Percentiles rank a stretch among this genome's conserved stretches.
Conservation (phyloP, 805 yeast genomes). For the Sugiyamaella chiloensis region DNA sequence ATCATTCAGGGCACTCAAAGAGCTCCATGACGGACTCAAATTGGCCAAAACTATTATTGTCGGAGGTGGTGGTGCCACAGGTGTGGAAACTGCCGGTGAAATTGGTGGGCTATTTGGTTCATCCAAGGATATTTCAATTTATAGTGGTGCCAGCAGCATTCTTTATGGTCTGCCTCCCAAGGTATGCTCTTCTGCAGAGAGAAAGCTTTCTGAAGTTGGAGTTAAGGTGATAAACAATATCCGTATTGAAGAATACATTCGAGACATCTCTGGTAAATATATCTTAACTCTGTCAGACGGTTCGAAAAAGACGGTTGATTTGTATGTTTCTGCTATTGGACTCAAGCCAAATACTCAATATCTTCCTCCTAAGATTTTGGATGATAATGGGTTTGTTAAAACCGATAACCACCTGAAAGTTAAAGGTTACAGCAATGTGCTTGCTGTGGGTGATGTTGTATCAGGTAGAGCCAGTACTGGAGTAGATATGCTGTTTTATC, state of each 20-base stretch:
- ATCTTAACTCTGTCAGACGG: slow-evolving; percentile 19
- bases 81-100: slow-evolving; percentile 50
- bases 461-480: slow-evolving; percentile 11
- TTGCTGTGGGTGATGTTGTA: slow-evolving; percentile 22
- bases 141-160: slow-evolving; percentile 21
- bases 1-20: slow-evolving; percentile 7
- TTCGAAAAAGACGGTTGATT: slow-evolving; percentile 11
- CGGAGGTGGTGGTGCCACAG: slow-evolving; percentile 54
- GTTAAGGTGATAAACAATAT: slow-evolving; percentile 19
- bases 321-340: slow-evolving; percentile 18
- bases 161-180: slow-evolving; percentile 15
- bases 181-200: slow-evolving; percentile 15
- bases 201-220: slow-evolving; percentile 19
- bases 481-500: slow-evolving; percentile 13
- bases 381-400: slow-evolving; percentile 13
- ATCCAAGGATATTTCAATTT: slow-evolving; percentile 35
- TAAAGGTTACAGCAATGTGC: slow-evolving; percentile 13
- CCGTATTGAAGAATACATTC: neutral
- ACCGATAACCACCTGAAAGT: slow-evolving; percentile 20
- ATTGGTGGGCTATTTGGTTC: slow-evolving; percentile 38
- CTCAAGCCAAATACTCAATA: slow-evolving; percentile 21
- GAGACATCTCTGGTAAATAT: slow-evolving; percentile 4
- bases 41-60: slow-evolving; percentile 40
- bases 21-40: slow-evolving; percentile 29
- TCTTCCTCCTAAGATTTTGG: slow-evolving; percentile 10